phyloP scores from a whole-genome alignment of 176 grass and related monocot genomes.

The Poa annua region DNA sequence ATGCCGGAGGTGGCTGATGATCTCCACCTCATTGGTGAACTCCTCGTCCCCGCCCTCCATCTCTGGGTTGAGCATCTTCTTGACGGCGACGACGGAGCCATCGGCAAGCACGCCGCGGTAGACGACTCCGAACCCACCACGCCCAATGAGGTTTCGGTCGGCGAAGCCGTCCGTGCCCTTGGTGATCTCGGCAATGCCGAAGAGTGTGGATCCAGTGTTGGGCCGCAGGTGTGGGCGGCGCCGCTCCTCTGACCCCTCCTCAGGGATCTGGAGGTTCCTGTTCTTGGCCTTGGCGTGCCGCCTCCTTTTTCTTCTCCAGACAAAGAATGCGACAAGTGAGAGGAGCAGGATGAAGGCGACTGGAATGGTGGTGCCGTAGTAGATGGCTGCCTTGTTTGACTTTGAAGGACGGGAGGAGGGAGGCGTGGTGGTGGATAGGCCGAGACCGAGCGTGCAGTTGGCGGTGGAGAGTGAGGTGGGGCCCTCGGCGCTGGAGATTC shows the following conservation, averaged over 20 bases:
- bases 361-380: slow-evolving; percentile 57
- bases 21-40: slow-evolving; percentile 86
- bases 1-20: slow-evolving; percentile 86
- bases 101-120: slow-evolving; percentile 75
- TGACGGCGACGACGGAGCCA: slow-evolving; percentile 73
- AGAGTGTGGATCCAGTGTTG: slow-evolving; percentile 76
- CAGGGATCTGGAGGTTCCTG: slow-evolving; percentile 37
- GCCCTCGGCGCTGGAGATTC: slow-evolving; percentile 56
- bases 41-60: slow-evolving; percentile 75
- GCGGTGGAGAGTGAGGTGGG: slow-evolving; percentile 58
- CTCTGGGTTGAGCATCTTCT: slow-evolving; percentile 78
- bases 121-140: slow-evolving; percentile 78
- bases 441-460: slow-evolving; percentile 65
- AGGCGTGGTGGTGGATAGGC: slow-evolving; percentile 32
- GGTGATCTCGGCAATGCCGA: slow-evolving; percentile 64
- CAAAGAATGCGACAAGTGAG: slow-evolving; percentile 42
- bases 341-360: slow-evolving; percentile 50
- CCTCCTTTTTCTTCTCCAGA: slow-evolving; percentile 46
- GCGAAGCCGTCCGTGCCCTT: slow-evolving; percentile 76
- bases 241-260: slow-evolving; percentile 33
- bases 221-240: slow-evolving; percentile 66
- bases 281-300: slow-evolving; percentile 34
- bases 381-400: slow-evolving; percentile 35
- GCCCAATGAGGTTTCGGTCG: slow-evolving; percentile 64
- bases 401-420: neutral